A percentile compares a stretch with the other conserved stretches of the same genome.
phyloP scores from a whole-genome alignment of 345 rosid genomes.

The Populus pruinosa region DNA sequence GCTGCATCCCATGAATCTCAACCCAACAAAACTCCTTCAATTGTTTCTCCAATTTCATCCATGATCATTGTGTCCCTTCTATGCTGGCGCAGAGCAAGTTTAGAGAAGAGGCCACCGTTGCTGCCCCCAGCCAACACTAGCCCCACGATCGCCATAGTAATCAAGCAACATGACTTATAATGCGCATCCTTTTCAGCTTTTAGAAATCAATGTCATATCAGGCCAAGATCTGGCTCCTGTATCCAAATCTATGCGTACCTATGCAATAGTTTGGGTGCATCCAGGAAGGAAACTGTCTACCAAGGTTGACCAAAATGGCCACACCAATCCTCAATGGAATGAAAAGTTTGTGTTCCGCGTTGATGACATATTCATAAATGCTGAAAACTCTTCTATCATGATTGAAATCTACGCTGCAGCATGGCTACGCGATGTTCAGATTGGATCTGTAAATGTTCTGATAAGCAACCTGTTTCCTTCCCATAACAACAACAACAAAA shows the following conservation, averaged over 20 bases:
- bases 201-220: slow-evolving; percentile 69
- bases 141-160: background rate
- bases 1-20: background rate
- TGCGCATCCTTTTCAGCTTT: slow-evolving; percentile 42
- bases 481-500: slow-evolving; percentile 24
- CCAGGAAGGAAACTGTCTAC: slow-evolving; percentile 66
- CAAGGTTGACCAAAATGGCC: slow-evolving; percentile 59
- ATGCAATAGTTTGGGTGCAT: slow-evolving; percentile 73
- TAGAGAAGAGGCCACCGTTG: background rate
- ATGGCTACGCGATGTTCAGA: slow-evolving; percentile 73
- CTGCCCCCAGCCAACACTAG: background rate
- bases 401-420: slow-evolving; percentile 85
- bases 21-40: background rate
- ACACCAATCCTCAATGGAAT: slow-evolving; percentile 75
- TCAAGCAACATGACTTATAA: slow-evolving; percentile 14
- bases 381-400: slow-evolving; percentile 54
- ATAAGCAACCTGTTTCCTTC: slow-evolving; percentile 47
- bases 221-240: slow-evolving; percentile 74
- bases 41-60: background rate
- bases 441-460: slow-evolving; percentile 64
- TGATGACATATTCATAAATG: slow-evolving; percentile 52
- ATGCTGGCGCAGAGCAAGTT: background rate
- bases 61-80: background rate
- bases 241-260: slow-evolving; percentile 77
- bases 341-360: slow-evolving; percentile 82